Conservation (phyloP, 768 basidiomycete species). For the Lepiota subincarnata region DNA sequence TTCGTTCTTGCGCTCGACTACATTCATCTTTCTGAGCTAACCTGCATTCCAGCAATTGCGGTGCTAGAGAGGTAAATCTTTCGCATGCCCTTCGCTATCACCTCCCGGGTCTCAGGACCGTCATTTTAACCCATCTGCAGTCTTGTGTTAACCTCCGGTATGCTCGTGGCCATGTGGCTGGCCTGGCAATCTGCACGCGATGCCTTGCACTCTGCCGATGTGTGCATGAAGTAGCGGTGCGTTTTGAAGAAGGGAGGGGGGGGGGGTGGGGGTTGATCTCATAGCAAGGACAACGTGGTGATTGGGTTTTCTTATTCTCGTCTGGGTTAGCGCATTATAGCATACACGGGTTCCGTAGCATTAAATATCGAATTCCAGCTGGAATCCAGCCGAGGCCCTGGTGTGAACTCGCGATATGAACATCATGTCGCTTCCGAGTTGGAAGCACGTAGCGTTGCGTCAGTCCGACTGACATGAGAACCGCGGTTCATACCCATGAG, state of each 20-base stretch:
- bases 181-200: slow-evolving; percentile 48
- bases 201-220: slow-evolving; percentile 15
- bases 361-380: too few species aligned
- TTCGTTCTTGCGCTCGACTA: slow-evolving; percentile 16
- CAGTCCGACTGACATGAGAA: too few species aligned
- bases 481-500: too few species aligned
- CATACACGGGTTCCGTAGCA: too few species aligned
- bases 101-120: neutral
- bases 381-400: too few species aligned
- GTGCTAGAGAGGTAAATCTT: slow-evolving; percentile 48
- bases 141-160: slow-evolving; percentile 41
- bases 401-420: too few species aligned
- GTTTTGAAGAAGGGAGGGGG: neutral
- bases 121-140: slow-evolving; percentile 22
- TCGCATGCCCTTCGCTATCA: neutral
- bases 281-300: too few species aligned
- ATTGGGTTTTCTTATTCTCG: too few species aligned
- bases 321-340: too few species aligned
- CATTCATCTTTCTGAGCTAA: neutral
- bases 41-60: slow-evolving; percentile 33
- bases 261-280: neutral
- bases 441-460: too few species aligned
- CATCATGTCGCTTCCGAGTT: too few species aligned
- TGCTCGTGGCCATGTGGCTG: slow-evolving; percentile 46
- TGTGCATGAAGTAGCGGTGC: neutral